phyloP scores from a whole-genome alignment of 306 rosid species.

The Myrica gale region DNA sequence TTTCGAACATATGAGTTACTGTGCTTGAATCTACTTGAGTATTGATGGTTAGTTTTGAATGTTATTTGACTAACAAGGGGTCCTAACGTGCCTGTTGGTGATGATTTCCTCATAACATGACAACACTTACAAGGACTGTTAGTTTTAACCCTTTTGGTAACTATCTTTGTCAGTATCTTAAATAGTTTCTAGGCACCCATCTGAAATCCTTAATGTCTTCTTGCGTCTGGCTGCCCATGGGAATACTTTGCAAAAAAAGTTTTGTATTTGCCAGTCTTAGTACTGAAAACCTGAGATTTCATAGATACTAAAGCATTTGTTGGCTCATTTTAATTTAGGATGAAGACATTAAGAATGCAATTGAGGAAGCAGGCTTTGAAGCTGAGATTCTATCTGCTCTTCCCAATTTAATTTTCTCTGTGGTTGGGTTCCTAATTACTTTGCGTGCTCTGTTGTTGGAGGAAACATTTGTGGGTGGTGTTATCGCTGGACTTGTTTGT shows the following conservation, averaged over 20 bases:
- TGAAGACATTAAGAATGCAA: conserved; percentile 75
- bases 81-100: not conserved
- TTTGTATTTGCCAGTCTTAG: not conserved
- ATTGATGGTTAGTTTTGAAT: not conserved
- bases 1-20: not conserved
- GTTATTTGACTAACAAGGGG: not conserved
- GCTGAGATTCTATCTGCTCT: conserved; percentile 89
- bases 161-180: not conserved
- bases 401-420: no score
- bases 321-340: conserved; percentile 51
- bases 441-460: no score
- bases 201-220: conserved; percentile 1
- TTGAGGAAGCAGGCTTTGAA: conserved; percentile 98
- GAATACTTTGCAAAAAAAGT: not conserved
- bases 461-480: conserved; percentile 88
- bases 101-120: not conserved
- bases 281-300: conserved; percentile 16
- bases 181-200: not conserved
- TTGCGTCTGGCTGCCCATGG: not conserved
- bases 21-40: conserved; percentile 3
- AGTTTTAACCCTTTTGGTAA: not conserved
- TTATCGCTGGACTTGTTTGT: conserved; percentile 70
- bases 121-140: not conserved
- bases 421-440: no score
- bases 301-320: conserved; percentile 23